These are phyloP conservation scores for Fusarium fujikuroi DNA, from an alignment of 2,329 filamentous ascomycete species.

Conservation along the genomic window DNA sequence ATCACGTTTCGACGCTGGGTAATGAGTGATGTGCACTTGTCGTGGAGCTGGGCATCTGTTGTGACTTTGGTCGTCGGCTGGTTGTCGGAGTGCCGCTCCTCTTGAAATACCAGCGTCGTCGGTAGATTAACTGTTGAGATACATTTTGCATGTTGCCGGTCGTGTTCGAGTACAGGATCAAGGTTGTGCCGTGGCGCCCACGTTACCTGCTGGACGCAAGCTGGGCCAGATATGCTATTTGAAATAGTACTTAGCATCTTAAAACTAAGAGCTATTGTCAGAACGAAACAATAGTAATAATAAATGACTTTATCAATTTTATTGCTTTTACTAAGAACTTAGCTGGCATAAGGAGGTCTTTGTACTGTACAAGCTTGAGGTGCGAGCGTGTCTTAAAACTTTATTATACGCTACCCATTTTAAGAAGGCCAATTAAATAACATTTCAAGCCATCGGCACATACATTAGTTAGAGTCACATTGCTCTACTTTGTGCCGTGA, in stretches of 20 bases:
- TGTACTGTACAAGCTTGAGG: background rate
- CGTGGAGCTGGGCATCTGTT: background rate
- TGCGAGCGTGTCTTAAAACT: background rate
- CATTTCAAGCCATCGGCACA: background rate
- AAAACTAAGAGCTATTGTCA: background rate
- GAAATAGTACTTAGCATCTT: background rate
- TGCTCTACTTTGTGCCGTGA: background rate
- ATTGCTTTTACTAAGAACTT: background rate
- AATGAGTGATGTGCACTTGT: background rate
- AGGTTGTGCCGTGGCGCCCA: background rate
- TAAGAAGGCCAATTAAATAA: background rate
- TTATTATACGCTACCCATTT: background rate
- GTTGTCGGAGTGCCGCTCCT: background rate
- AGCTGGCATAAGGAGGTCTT: background rate
- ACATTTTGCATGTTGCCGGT: background rate
- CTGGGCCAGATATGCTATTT: background rate
- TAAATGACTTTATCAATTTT: background rate
- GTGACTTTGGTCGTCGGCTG: background rate
- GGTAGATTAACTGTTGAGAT: background rate
- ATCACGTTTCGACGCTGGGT: background rate
- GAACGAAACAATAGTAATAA: background rate
- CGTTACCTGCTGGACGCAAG: background rate
- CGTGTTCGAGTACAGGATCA: background rate
- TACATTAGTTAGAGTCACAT: background rate
- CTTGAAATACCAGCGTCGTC: accelerated